These are phyloP conservation scores for Rubus parviflorus DNA, from an alignment of 306 rosid species.

Conservation along the genomic window DNA sequence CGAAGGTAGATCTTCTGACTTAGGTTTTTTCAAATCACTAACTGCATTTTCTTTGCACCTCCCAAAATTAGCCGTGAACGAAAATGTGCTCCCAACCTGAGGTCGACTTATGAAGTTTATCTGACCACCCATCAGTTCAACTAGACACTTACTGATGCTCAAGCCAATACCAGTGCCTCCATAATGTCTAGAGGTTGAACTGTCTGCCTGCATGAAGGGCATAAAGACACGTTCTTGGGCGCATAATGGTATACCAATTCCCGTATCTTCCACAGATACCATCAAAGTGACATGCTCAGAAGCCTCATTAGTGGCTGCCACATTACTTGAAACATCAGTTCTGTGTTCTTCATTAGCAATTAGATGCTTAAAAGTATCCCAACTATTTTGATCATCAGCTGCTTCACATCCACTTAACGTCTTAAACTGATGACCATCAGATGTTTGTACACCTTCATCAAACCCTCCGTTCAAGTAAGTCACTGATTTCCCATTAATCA, in stretches of 20 bases:
- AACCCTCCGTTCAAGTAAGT: slow-evolving; percentile 53
- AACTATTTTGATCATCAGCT: slow-evolving; percentile 81
- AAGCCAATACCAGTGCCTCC: slow-evolving; percentile 99
- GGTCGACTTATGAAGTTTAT: slow-evolving; percentile 76
- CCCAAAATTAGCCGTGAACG: slow-evolving; percentile 67
- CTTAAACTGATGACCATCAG: slow-evolving; percentile 53
- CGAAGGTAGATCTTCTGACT: slow-evolving; percentile 76
- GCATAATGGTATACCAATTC: slow-evolving; percentile 84
- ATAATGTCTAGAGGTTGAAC: slow-evolving; percentile 92
- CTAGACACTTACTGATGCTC: slow-evolving; percentile 96
- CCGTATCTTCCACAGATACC: slow-evolving; percentile 95
- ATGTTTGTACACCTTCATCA: slow-evolving; percentile 45
- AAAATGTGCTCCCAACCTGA: slow-evolving; percentile 90
- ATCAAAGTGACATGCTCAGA: slow-evolving; percentile 68
- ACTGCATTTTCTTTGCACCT: slow-evolving; percentile 52
- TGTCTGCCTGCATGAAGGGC: slow-evolving; percentile 98
- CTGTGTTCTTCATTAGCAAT: slow-evolving; percentile 61
- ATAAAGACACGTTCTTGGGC: slow-evolving; percentile 84
- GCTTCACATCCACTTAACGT: slow-evolving; percentile 89
- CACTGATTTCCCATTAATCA: slow-evolving; percentile 50
- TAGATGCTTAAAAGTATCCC: slow-evolving; percentile 77
- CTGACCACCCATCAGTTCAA: slow-evolving; percentile 93
- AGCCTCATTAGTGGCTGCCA: slow-evolving; percentile 34
- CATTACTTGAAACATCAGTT: slow-evolving; percentile 45
- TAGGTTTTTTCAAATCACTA: slow-evolving; percentile 58